phyloP scores from a whole-genome alignment of 148 eudicot species.

The Pharnaceum exiguum region DNA sequence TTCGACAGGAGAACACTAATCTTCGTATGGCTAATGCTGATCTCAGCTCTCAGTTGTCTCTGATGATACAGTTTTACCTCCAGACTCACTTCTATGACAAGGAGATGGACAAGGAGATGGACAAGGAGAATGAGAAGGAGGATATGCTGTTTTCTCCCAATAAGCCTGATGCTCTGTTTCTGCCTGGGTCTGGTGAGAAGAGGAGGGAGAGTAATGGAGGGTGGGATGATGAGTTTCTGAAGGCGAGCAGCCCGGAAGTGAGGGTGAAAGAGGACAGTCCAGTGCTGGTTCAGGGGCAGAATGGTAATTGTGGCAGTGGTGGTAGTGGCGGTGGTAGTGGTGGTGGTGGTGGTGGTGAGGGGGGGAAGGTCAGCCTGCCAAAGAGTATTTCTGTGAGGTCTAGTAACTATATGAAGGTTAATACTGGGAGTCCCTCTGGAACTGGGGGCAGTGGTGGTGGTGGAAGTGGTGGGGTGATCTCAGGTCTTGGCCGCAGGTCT shows the following conservation, averaged over 20 bases:
- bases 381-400: conserved; percentile 79
- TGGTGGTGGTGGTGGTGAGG: conserved; percentile 15
- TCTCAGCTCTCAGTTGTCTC: conserved; percentile 33
- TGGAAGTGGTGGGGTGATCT: conserved; percentile 13
- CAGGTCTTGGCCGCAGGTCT: conserved; percentile 23
- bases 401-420: conserved; percentile 44
- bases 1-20: conserved; percentile 67
- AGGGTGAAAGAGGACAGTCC: conserved; percentile 34
- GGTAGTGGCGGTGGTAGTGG: too few species aligned
- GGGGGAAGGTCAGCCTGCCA: conserved; percentile 41
- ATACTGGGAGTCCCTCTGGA: conserved; percentile 5
- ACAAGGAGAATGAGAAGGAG: too few species aligned
- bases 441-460: conserved; percentile 21
- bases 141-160: neutral
- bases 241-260: conserved; percentile 24
- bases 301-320: too few species aligned
- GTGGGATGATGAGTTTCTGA: conserved; percentile 17
- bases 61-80: conserved; percentile 24
- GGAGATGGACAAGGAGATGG: too few species aligned
- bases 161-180: conserved; percentile 1
- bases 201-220: conserved; percentile 12
- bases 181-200: conserved; percentile 10
- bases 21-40: conserved; percentile 45
- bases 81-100: conserved; percentile 10
- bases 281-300: conserved; percentile 4